phyloP scores from a whole-genome alignment of 345 rosid genomes.

The Crucihimalaya himalaica region DNA sequence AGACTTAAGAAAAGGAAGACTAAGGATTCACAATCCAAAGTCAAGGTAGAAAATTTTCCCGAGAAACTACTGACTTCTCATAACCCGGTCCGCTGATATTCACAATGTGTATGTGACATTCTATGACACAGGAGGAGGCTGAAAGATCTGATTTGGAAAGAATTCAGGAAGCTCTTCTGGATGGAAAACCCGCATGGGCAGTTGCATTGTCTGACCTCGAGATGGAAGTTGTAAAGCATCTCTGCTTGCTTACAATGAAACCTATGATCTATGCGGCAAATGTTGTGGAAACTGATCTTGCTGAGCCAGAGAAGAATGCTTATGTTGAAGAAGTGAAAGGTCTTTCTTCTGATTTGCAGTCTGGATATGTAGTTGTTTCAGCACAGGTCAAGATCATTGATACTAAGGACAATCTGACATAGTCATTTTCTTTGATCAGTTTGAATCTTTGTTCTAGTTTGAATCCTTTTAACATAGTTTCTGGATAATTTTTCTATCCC shows the following conservation, averaged over 20 bases:
- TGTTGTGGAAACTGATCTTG: slow-evolving; percentile 86
- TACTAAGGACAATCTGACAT: too few species aligned
- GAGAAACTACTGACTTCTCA: not conserved
- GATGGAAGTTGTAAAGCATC: slow-evolving; percentile 78
- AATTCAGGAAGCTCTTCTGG: slow-evolving; percentile 76
- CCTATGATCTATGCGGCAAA: slow-evolving; percentile 88
- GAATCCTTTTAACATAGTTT: too few species aligned
- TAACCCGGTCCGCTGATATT: not conserved
- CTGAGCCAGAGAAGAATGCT: slow-evolving; percentile 67
- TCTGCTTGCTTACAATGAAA: slow-evolving; percentile 95
- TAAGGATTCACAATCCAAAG: slow-evolving; percentile 78
- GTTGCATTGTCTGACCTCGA: slow-evolving; percentile 77
- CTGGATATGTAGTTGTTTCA: slow-evolving; percentile 80
- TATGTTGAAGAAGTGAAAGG: slow-evolving; percentile 63
- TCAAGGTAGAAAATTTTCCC: slow-evolving; percentile 48
- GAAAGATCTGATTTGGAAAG: slow-evolving; percentile 77
- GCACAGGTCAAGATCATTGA: slow-evolving; percentile 69
- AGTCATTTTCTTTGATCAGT: too few species aligned
- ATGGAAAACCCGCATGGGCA: slow-evolving; percentile 90
- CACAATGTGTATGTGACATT: slow-evolving; percentile 7
- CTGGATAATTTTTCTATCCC: too few species aligned
- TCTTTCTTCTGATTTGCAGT: slow-evolving; percentile 80
- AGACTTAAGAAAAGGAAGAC: slow-evolving; percentile 82
- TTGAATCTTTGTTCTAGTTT: too few species aligned
- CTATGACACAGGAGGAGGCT: slow-evolving; percentile 72